These are phyloP conservation scores for Lactarius quietus DNA, from an alignment of 768 basidiomycete genomes.

Conservation along the genomic window DNA sequence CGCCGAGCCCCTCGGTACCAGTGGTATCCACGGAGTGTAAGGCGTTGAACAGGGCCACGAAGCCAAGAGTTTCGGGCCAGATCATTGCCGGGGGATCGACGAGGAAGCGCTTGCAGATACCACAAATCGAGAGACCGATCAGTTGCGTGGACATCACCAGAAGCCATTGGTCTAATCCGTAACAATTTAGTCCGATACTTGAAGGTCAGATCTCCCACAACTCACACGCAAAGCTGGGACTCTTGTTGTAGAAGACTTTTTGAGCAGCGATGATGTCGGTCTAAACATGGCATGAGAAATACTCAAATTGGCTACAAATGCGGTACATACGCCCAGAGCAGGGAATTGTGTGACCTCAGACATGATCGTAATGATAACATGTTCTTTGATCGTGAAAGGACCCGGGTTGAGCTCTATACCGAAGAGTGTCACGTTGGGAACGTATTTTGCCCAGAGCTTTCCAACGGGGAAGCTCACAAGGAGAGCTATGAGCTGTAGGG, in stretches of 20 bases:
- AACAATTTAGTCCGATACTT: neutral
- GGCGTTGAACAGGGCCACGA: slow-evolving; percentile 44
- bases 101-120: too few relatives aligned
- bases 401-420: too few relatives aligned
- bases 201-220: neutral
- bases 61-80: slow-evolving; percentile 43
- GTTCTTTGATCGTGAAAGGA: slow-evolving; percentile 74
- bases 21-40: slow-evolving; percentile 37
- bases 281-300: neutral
- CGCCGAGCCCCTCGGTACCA: slow-evolving; percentile 42
- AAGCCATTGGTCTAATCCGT: slow-evolving; percentile 35
- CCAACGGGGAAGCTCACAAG: slow-evolving; percentile 66
- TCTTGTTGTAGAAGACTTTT: slow-evolving; percentile 43
- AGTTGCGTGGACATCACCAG: too few relatives aligned
- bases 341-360: slow-evolving; percentile 35
- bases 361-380: slow-evolving; percentile 49
- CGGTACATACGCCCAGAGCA: slow-evolving; percentile 33
- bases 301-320: neutral
- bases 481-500: slow-evolving; percentile 52
- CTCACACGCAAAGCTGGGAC: slow-evolving; percentile 36
- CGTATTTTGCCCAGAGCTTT: slow-evolving; percentile 48
- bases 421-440: too few relatives aligned
- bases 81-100: slow-evolving; percentile 43
- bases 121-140: too few relatives aligned
- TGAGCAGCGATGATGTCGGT: slow-evolving; percentile 46